Evolutionary conservation across 2,329 filamentous ascomycete species (phyloP).

Genomic region (Aphanocladium album): DNA sequence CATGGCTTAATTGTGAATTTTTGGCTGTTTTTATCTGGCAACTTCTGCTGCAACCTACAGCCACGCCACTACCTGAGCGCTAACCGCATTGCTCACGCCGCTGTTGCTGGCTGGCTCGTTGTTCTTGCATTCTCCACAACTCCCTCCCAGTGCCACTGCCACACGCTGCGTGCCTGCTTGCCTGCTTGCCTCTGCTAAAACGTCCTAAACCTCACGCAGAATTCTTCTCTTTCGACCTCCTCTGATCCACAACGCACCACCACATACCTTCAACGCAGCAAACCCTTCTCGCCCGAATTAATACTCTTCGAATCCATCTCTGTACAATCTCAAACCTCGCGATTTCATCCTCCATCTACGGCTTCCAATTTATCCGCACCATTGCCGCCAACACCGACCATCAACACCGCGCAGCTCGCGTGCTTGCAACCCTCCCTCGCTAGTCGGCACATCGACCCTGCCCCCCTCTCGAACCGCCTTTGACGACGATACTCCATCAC

Average conservation of each 20-base stretch:
- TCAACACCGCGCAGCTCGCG: conserved; percentile 9
- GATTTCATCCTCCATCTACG: neutral
- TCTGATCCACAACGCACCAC: conserved; percentile 14
- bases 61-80: neutral
- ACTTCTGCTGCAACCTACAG: neutral
- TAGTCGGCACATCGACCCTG: neutral
- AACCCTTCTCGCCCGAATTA: neutral
- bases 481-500: neutral
- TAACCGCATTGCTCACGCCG: neutral
- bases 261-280: conserved; percentile 2
- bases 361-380: neutral
- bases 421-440: conserved; percentile 8
- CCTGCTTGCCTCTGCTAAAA: neutral
- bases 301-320: neutral
- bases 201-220: conserved; percentile 10
- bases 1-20: too few species aligned
- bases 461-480: neutral
- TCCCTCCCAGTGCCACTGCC: neutral
- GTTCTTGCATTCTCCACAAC: conserved; percentile 2
- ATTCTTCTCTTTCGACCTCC: conserved; percentile 7
- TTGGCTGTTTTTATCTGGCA: too few species aligned
- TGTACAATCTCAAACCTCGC: neutral
- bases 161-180: neutral
- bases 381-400: neutral
- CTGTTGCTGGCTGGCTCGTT: neutral